phyloP scores from a whole-genome alignment of 2,329 filamentous ascomycete species.

The Harringtonia aguacate region DNA sequence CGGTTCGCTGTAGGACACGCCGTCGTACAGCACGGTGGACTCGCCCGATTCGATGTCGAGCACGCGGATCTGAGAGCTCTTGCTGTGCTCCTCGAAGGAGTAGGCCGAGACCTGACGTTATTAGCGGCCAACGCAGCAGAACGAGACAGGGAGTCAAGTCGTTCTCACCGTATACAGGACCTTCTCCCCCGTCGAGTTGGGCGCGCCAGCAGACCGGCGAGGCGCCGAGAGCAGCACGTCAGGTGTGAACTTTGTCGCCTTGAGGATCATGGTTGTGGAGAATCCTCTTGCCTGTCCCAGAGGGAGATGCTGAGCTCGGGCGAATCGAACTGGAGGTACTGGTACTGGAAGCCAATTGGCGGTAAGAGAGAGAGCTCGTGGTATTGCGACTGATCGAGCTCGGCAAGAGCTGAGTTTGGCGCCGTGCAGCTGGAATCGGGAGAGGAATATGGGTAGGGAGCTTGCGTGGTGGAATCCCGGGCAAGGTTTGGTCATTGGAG shows the following conservation, averaged over 20 bases:
- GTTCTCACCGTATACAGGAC: constrained; percentile 52
- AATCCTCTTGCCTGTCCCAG: background rate
- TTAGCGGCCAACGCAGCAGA: background rate
- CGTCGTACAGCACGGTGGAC: constrained; percentile 54
- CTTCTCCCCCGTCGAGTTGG: constrained; percentile 56
- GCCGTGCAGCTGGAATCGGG: background rate
- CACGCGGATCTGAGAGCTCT: constrained; percentile 55
- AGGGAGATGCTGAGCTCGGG: too few relatives aligned
- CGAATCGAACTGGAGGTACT: too few relatives aligned
- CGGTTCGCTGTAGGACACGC: constrained; percentile 56
- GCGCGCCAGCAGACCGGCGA: constrained; percentile 56
- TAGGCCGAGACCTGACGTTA: constrained; percentile 53
- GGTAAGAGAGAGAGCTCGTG: too few relatives aligned
- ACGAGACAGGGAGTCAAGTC: too few relatives aligned
- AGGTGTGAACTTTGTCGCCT: constrained; percentile 61
- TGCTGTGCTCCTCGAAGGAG: constrained; percentile 65
- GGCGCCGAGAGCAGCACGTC: constrained; percentile 68
- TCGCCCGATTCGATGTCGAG: constrained; percentile 59
- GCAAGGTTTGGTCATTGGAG: too few relatives aligned
- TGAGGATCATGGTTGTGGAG: constrained; percentile 50
- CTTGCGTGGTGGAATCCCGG: too few relatives aligned
- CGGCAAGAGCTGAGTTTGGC: too few relatives aligned
- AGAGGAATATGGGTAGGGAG: too few relatives aligned
- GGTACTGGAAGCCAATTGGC: too few relatives aligned
- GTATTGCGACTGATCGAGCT: background rate